phyloP scores from a whole-genome alignment of 257 asterid genomes.

The Ocimum tenuiflorum region DNA sequence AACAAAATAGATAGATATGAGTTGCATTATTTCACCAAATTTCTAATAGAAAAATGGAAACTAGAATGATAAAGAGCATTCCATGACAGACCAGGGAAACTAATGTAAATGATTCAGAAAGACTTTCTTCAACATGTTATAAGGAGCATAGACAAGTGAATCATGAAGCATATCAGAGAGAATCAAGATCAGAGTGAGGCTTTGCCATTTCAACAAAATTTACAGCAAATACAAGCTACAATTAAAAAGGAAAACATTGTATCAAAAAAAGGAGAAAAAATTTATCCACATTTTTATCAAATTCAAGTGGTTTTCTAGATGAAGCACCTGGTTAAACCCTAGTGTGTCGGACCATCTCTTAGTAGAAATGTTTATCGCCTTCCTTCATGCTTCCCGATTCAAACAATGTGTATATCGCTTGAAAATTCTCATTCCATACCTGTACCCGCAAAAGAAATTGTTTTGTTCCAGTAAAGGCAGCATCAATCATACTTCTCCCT shows the following conservation, averaged over 20 bases:
- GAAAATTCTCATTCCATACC: not conserved
- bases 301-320: conserved; percentile 8
- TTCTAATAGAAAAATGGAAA: too few relatives aligned
- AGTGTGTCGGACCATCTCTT: conserved; percentile 2
- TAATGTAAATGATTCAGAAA: not conserved
- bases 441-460: not conserved
- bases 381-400: not conserved
- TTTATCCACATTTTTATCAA: conserved; percentile 18
- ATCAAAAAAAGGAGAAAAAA: conserved; percentile 7
- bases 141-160: not conserved
- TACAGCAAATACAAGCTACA: conserved; percentile 21
- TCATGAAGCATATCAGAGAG: not conserved
- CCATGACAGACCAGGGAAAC: not conserved
- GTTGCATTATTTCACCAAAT: too few relatives aligned
- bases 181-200: not conserved
- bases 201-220: conserved; percentile 22
- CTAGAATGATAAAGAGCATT: too few relatives aligned
- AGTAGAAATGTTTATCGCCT: not conserved
- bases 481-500: conserved; percentile 82
- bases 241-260: conserved; percentile 12
- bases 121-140: not conserved
- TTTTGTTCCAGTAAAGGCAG: not conserved
- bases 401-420: conserved; percentile 5
- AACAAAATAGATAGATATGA: not conserved
- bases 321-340: conserved; percentile 7